These are phyloP conservation scores for Wolfiporia cocos DNA, from an alignment of 1,284 basidiomycete species.

Conservation along the genomic window DNA sequence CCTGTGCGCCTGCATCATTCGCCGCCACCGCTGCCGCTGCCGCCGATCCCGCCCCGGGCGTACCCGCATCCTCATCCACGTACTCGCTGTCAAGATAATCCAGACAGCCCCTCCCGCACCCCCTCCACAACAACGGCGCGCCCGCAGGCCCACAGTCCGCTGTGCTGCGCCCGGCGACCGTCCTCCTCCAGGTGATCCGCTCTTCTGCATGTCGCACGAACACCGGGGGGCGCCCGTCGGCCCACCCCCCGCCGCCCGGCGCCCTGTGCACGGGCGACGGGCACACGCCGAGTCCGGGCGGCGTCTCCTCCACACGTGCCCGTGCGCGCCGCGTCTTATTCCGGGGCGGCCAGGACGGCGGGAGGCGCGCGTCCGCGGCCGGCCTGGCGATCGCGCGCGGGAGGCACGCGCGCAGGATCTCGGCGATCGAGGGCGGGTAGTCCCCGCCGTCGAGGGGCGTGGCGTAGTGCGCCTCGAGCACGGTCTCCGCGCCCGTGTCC, in stretches of 20 bases:
- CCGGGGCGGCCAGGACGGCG: neutral
- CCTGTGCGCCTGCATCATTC: too few species aligned
- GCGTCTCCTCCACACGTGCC: conserved; percentile 9
- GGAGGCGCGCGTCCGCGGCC: conserved; percentile 3
- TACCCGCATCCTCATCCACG: too few species aligned
- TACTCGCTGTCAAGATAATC: conserved; percentile 46
- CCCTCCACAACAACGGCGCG: conserved; percentile 66
- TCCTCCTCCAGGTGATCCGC: conserved; percentile 57
- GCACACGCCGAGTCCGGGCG: conserved; percentile 37
- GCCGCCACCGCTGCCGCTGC: too few species aligned
- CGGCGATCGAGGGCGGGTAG: conserved; percentile 13
- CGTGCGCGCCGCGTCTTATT: too few species aligned
- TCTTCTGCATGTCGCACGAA: conserved; percentile 59
- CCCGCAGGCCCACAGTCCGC: conserved; percentile 23
- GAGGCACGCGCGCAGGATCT: conserved; percentile 19
- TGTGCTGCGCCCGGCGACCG: conserved; percentile 45
- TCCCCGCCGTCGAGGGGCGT: conserved; percentile 12
- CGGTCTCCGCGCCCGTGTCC: conserved; percentile 21
- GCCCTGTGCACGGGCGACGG: conserved; percentile 42
- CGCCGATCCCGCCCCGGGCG: too few species aligned
- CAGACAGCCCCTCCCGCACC: conserved; percentile 57
- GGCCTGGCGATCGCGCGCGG: conserved; percentile 21
- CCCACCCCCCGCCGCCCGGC: conserved; percentile 7
- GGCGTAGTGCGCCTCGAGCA: conserved; percentile 24
- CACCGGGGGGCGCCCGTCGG: conserved; percentile 23